Conservation (phyloP, 1,284 basidiomycete genomes). For the Cutaneotrichosporon daszewskae region DNA sequence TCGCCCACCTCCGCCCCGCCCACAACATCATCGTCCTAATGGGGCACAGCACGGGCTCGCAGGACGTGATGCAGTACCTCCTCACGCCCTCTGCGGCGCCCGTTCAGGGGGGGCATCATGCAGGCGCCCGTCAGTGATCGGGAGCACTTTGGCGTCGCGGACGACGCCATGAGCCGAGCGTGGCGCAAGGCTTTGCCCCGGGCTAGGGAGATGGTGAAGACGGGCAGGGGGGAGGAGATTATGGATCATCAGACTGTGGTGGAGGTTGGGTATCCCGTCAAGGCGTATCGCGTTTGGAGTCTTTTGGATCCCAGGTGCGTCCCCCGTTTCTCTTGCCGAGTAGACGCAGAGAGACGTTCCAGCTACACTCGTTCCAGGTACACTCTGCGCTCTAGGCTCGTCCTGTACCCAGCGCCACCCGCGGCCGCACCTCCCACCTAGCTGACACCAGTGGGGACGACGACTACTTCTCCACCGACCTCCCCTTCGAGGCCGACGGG, state of each 20-base stretch:
- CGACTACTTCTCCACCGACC: conserved; percentile 46
- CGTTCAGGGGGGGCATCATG: conserved; percentile 45
- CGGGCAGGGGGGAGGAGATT: conserved; percentile 26
- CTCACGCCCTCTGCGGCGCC: conserved; percentile 17
- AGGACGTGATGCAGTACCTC: conserved; percentile 46
- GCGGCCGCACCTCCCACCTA: too few species aligned
- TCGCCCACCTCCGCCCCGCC: conserved; percentile 36
- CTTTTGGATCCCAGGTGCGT: conserved; percentile 20
- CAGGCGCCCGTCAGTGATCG: conserved; percentile 47
- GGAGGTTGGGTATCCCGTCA: conserved; percentile 25
- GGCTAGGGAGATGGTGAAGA: conserved; percentile 28
- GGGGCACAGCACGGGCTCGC: conserved; percentile 48
- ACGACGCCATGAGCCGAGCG: conserved; percentile 7
- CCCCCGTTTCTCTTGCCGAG: background rate
- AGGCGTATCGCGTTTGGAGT: conserved; percentile 36
- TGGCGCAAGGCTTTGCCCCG: conserved; percentile 18
- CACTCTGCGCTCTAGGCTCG: too few species aligned
- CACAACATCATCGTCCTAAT: conserved; percentile 34
- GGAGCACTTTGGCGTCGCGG: conserved; percentile 26
- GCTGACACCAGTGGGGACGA: conserved; percentile 41
- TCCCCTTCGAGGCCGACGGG: conserved; percentile 25
- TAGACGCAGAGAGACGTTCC: background rate
- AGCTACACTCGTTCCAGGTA: too few species aligned
- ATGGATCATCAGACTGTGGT: conserved; percentile 25
- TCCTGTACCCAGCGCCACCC: too few species aligned